phyloP scores from a whole-genome alignment of 2,329 filamentous ascomycete genomes.

The Lasiodiplodia hormozganensis region DNA sequence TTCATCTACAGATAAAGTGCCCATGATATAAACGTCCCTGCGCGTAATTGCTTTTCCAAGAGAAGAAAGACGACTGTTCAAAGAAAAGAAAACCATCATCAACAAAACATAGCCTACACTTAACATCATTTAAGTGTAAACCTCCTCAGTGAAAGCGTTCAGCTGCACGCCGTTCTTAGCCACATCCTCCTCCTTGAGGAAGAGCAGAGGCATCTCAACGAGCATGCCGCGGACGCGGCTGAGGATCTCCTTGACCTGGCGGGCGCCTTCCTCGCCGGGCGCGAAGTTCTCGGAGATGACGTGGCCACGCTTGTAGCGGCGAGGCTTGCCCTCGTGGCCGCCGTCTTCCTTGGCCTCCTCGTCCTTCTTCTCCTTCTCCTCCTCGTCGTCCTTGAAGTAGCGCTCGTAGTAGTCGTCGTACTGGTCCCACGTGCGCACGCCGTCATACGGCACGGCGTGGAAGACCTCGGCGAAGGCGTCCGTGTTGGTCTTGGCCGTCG shows the following conservation, averaged over 20 bases:
- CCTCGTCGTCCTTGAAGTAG: conserved; percentile 63
- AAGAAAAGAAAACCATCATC: background rate
- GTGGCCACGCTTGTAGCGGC: conserved; percentile 82
- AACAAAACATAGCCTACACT: background rate
- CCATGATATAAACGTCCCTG: background rate
- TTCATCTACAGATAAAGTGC: background rate
- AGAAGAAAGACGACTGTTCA: background rate
- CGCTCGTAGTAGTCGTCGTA: conserved; percentile 75
- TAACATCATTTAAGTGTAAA: conserved; percentile 50
- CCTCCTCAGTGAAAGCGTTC: conserved; percentile 56
- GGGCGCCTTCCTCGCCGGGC: conserved; percentile 48
- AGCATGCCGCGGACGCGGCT: conserved; percentile 65
- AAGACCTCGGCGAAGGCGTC: conserved; percentile 82
- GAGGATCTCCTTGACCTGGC: conserved; percentile 72
- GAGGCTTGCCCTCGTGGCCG: conserved; percentile 47
- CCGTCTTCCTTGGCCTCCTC: conserved; percentile 44
- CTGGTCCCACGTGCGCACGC: conserved; percentile 72
- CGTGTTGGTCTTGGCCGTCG: conserved; percentile 77
- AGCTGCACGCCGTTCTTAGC: conserved; percentile 77
- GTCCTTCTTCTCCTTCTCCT: conserved; percentile 44
- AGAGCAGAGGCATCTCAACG: conserved; percentile 89
- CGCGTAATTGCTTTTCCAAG: background rate
- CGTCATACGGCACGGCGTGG: conserved; percentile 76
- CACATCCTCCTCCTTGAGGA: conserved; percentile 84
- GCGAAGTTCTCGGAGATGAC: conserved; percentile 67